Evolutionary conservation across 441 rosid species (phyloP).

Genomic region (Corymbia calophylla): DNA sequence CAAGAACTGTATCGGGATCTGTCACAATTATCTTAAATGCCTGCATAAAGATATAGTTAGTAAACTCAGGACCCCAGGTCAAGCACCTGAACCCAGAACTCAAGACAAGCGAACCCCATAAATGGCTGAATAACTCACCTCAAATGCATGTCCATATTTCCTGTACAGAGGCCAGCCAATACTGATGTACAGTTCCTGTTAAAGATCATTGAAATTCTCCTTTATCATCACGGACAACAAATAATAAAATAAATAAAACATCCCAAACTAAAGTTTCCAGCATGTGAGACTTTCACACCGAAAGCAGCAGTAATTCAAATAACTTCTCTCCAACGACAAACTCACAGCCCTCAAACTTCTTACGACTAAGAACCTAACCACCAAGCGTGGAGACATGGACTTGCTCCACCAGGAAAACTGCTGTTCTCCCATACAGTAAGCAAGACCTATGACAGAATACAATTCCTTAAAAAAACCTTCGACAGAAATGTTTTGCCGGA

Average conservation of each 20-base stretch:
- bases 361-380: neutral
- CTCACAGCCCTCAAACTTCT: neutral
- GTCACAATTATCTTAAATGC: conserved; percentile 87
- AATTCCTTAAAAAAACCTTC: neutral
- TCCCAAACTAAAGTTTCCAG: neutral
- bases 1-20: conserved; percentile 87
- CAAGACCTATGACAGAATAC: neutral
- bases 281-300: neutral
- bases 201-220: neutral
- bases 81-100: neutral
- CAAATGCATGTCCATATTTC: conserved; percentile 94
- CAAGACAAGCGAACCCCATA: neutral
- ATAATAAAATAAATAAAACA: neutral
- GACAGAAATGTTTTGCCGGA: neutral
- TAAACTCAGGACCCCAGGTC: neutral
- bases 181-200: conserved; percentile 73
- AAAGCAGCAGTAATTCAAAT: neutral
- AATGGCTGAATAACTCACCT: conserved; percentile 35
- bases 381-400: neutral
- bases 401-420: neutral
- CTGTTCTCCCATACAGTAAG: neutral
- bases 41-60: conserved; percentile 26
- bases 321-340: neutral
- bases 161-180: conserved; percentile 96
- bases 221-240: neutral